A percentile compares a stretch with the other conserved stretches of the same genome.
These are phyloP conservation scores for Pholiota conissans DNA, from an alignment of 768 basidiomycete species.

Conservation along the genomic window DNA sequence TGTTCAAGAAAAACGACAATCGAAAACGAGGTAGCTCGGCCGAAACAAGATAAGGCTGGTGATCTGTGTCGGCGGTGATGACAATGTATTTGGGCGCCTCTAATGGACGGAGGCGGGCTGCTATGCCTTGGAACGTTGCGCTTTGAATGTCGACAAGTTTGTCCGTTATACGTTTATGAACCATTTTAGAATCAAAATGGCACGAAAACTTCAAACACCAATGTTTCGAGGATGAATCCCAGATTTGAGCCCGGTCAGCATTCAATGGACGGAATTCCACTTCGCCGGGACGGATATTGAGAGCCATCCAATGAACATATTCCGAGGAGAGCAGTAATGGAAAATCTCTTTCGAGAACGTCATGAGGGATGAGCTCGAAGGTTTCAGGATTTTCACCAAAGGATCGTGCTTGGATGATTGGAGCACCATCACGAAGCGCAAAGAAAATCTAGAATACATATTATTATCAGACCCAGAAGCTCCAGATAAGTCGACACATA, in stretches of 20 bases:
- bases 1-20: constrained; percentile 38
- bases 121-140: constrained; percentile 16
- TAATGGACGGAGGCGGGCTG: constrained; percentile 12
- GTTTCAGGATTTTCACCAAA: constrained; percentile 12
- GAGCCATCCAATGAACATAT: constrained; percentile 34
- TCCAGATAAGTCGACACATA: not conserved
- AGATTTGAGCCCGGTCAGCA: constrained; percentile 20
- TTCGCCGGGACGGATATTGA: constrained; percentile 14
- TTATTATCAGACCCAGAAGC: not conserved
- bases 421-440: constrained; percentile 13
- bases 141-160: constrained; percentile 25
- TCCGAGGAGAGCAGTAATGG: constrained; percentile 28
- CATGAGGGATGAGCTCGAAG: constrained; percentile 36
- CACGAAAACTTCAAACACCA: constrained; percentile 27
- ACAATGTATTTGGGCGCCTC: constrained; percentile 13
- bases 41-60: constrained; percentile 14
- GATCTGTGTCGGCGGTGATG: constrained; percentile 3
- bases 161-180: not conserved
- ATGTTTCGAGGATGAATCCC: constrained; percentile 25
- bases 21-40: constrained; percentile 40
- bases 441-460: constrained; percentile 34
- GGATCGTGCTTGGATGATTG: constrained; percentile 31
- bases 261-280: constrained; percentile 38
- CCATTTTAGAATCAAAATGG: constrained; percentile 7
- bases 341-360: constrained; percentile 25